These are phyloP conservation scores for Xylaria sp. DNA, from an alignment of 2,329 filamentous ascomycete species.

Conservation along the genomic window DNA sequence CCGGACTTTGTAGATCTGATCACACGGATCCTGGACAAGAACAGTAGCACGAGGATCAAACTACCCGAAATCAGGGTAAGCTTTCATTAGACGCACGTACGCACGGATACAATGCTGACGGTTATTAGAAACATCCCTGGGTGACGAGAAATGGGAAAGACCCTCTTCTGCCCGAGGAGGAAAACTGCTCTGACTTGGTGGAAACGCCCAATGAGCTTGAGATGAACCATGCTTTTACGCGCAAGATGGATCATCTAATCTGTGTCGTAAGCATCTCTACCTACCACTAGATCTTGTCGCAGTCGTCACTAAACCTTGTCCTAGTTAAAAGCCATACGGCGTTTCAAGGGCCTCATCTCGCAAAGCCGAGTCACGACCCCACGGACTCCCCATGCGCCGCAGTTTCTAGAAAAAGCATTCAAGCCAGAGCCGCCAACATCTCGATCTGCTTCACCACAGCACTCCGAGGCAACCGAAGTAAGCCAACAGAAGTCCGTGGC, in stretches of 20 bases:
- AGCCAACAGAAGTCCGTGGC: slow-evolving; percentile 44
- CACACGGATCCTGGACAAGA: slow-evolving; percentile 76
- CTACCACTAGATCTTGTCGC: background rate
- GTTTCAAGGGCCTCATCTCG: slow-evolving; percentile 79
- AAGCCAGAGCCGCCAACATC: slow-evolving; percentile 13
- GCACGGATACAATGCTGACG: slow-evolving; percentile 29
- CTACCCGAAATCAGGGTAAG: slow-evolving; percentile 83
- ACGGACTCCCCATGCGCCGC: slow-evolving; percentile 28
- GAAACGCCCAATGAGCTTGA: slow-evolving; percentile 89
- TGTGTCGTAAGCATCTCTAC: slow-evolving; percentile 67
- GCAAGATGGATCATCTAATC: slow-evolving; percentile 84
- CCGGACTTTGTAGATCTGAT: slow-evolving; percentile 78
- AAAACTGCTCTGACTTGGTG: slow-evolving; percentile 83
- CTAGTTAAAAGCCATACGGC: slow-evolving; percentile 87
- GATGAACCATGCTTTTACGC: slow-evolving; percentile 87
- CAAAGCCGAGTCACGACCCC: slow-evolving; percentile 46
- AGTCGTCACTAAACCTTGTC: slow-evolving; percentile 12
- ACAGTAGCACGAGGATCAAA: slow-evolving; percentile 79
- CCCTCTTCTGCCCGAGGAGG: slow-evolving; percentile 76
- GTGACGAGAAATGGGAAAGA: slow-evolving; percentile 83
- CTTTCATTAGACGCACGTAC: background rate
- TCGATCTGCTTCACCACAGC: slow-evolving; percentile 18
- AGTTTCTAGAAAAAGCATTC: slow-evolving; percentile 26
- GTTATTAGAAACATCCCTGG: slow-evolving; percentile 81
- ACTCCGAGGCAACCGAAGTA: slow-evolving; percentile 18